phyloP scores from a whole-genome alignment of 2,329 filamentous ascomycete species.

The Lecanicillium sp. region DNA sequence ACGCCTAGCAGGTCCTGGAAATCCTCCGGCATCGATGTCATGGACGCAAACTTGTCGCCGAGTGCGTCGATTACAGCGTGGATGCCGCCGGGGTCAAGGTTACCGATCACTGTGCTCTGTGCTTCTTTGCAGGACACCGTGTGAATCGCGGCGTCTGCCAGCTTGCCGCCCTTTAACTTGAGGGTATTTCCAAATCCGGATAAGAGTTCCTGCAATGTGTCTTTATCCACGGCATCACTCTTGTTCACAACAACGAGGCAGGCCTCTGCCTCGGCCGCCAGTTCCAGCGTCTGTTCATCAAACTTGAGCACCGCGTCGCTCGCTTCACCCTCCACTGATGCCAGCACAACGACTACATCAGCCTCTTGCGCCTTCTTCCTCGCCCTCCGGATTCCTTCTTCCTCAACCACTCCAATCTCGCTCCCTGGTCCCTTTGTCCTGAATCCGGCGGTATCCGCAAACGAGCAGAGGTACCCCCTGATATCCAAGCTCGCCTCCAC shows the following conservation, averaged over 20 bases:
- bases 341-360: conserved; percentile 76
- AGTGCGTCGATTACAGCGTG: conserved; percentile 63
- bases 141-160: conserved; percentile 29
- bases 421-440: conserved; percentile 38
- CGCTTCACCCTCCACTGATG: conserved; percentile 58
- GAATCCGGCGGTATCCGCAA: conserved; percentile 92
- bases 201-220: conserved; percentile 33
- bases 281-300: conserved; percentile 49
- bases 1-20: conserved; percentile 84
- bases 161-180: conserved; percentile 16
- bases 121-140: conserved; percentile 69
- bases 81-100: conserved; percentile 56
- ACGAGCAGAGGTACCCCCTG: conserved; percentile 82
- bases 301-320: conserved; percentile 38
- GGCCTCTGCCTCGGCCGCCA: conserved; percentile 44
- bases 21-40: conserved; percentile 65
- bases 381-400: conserved; percentile 85
- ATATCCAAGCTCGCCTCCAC: conserved; percentile 89
- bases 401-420: conserved; percentile 66
- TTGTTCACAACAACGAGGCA: conserved; percentile 59
- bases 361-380: conserved; percentile 75
- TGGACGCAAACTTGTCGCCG: conserved; percentile 57
- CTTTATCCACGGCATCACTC: conserved; percentile 40
- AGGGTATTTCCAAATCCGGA: conserved; percentile 30
- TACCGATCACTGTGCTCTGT: conserved; percentile 22